Percentiles rank a stretch among this genome's conserved stretches.
Evolutionary conservation across 2,329 filamentous ascomycete species (phyloP).

Genomic region (Fusarium multiceps): DNA sequence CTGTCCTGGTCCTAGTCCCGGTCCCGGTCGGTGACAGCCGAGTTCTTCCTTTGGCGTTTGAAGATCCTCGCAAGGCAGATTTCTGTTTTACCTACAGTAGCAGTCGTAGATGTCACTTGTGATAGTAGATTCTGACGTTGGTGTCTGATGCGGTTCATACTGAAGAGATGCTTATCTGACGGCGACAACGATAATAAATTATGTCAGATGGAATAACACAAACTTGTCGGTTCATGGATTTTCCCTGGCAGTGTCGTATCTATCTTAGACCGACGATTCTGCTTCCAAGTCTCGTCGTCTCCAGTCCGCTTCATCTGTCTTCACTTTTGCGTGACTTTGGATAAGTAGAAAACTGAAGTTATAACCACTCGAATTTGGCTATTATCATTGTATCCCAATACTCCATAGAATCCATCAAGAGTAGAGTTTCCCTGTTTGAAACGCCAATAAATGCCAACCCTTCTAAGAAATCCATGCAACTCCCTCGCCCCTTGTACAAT

Average conservation of each 20-base stretch:
- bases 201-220: neutral
- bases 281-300: neutral
- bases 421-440: conserved; percentile 23
- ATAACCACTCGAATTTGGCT: conserved; percentile 17
- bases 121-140: neutral
- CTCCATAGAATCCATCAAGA: conserved; percentile 9
- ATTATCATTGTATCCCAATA: neutral
- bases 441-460: conserved; percentile 1
- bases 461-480: neutral
- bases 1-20: neutral
- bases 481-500: neutral
- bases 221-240: neutral
- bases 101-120: neutral
- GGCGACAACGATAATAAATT: neutral
- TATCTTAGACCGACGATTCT: neutral
- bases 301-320: neutral
- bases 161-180: conserved; percentile 28
- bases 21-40: conserved; percentile 16
- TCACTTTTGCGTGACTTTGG: neutral
- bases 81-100: neutral
- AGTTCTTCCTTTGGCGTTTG: conserved; percentile 16
- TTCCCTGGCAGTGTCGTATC: neutral
- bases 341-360: neutral
- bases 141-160: conserved; percentile 16
- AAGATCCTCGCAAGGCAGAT: conserved; percentile 38